These are phyloP conservation scores for Sugiyamaella boreocaroliniensis DNA, from an alignment of 805 yeast genomes.

Conservation along the genomic window DNA sequence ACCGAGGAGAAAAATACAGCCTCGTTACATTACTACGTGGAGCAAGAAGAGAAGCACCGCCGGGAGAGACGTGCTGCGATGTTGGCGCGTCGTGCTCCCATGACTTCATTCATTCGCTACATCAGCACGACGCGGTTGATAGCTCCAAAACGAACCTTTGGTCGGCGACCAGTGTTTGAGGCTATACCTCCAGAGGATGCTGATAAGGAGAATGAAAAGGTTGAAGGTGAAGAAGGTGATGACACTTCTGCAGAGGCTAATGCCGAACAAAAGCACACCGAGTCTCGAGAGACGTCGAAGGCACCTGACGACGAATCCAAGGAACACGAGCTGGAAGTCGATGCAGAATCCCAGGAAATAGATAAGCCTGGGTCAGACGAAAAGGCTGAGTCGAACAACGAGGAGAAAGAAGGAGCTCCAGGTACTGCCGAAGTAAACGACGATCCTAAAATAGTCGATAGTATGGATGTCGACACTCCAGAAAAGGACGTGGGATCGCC, in stretches of 20 bases:
- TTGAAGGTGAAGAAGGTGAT: constrained; percentile 32
- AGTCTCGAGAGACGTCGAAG: background rate
- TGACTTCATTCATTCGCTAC: constrained; percentile 54
- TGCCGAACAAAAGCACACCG: background rate
- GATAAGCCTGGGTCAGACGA: constrained; percentile 2
- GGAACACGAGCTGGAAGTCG: constrained; percentile 2
- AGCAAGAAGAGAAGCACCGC: constrained; percentile 77
- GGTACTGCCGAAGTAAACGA: background rate
- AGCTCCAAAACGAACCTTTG: constrained; percentile 41
- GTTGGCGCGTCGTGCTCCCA: constrained; percentile 53
- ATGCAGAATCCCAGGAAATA: constrained; percentile 2
- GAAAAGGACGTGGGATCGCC: no score
- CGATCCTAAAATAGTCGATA: no score
- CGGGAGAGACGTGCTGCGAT: constrained; percentile 68
- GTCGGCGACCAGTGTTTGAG: constrained; percentile 14
- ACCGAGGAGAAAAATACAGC: constrained; percentile 73
- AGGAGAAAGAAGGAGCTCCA: background rate
- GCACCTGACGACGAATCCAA: constrained; percentile 18
- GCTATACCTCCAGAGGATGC: constrained; percentile 3
- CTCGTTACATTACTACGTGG: constrained; percentile 70
- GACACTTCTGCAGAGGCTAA: background rate
- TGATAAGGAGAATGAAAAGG: constrained; percentile 29
- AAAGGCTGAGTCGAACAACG: no score
- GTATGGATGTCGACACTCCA: no score
- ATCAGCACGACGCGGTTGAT: constrained; percentile 43